phyloP scores from a whole-genome alignment of 2,329 filamentous ascomycete genomes.

The Penicillium carneum region DNA sequence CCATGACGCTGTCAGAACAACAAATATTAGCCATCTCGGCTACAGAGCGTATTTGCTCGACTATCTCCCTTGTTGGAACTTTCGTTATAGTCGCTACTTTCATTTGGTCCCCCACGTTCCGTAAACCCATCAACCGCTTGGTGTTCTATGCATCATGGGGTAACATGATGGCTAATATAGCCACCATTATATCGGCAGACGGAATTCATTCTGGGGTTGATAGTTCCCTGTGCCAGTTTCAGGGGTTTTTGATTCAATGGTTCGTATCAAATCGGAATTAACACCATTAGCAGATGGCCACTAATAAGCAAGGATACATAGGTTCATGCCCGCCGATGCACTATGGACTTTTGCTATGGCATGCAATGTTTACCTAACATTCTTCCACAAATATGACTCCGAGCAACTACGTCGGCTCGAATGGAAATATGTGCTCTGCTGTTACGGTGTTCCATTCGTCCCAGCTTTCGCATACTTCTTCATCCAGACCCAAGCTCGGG shows the following conservation, averaged over 20 bases:
- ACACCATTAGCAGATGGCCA: not conserved
- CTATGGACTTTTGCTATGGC: slow-evolving; percentile 84
- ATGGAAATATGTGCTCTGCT: slow-evolving; percentile 71
- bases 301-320: slow-evolving; percentile 43
- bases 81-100: slow-evolving; percentile 77
- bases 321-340: slow-evolving; percentile 79
- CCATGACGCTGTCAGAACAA: slow-evolving; percentile 39
- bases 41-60: slow-evolving; percentile 73
- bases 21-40: slow-evolving; percentile 64
- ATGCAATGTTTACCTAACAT: slow-evolving; percentile 81
- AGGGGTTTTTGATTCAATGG: slow-evolving; percentile 84
- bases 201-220: slow-evolving; percentile 61
- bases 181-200: slow-evolving; percentile 73
- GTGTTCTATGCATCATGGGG: slow-evolving; percentile 85
- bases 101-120: slow-evolving; percentile 70
- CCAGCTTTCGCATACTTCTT: slow-evolving; percentile 74
- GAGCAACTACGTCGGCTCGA: slow-evolving; percentile 71
- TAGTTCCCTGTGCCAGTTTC: slow-evolving; percentile 73
- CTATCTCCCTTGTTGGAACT: slow-evolving; percentile 74
- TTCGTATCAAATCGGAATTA: slow-evolving; percentile 53
- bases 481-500: slow-evolving; percentile 60
- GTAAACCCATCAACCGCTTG: slow-evolving; percentile 85
- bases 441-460: slow-evolving; percentile 76
- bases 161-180: slow-evolving; percentile 79
- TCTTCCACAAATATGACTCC: slow-evolving; percentile 76